A percentile compares a stretch with the other conserved stretches of the same genome.
These are phyloP conservation scores for Diaporthe sp. DNA, from an alignment of 2,329 filamentous ascomycete genomes.

Conservation along the genomic window DNA sequence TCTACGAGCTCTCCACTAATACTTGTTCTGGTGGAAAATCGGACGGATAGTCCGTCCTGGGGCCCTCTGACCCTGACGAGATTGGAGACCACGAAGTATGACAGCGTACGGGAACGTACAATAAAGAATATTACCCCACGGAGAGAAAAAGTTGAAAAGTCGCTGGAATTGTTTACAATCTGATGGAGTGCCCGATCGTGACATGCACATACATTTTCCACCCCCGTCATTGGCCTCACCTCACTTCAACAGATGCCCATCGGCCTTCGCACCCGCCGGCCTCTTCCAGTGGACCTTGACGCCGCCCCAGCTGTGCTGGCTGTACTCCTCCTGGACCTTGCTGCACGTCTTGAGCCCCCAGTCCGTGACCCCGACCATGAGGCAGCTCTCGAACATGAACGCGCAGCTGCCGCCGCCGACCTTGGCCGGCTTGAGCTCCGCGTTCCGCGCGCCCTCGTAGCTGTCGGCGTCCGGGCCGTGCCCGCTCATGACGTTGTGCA, in stretches of 20 bases:
- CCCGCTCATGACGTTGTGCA: constrained; percentile 80
- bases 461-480: constrained; percentile 72
- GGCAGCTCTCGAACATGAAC: constrained; percentile 77
- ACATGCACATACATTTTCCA: not conserved
- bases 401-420: constrained; percentile 73
- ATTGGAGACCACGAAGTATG: not conserved
- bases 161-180: not conserved
- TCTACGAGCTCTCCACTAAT: constrained; percentile 7
- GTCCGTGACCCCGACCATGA: constrained; percentile 79
- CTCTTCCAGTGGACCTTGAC: constrained; percentile 66
- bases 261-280: constrained; percentile 37
- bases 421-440: constrained; percentile 66
- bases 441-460: constrained; percentile 67
- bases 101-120: not conserved
- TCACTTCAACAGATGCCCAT: constrained; percentile 46
- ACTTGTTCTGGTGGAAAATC: not conserved
- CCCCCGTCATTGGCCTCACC: constrained; percentile 41
- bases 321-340: constrained; percentile 76
- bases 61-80: not conserved
- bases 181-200: not conserved
- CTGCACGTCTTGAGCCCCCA: constrained; percentile 74
- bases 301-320: constrained; percentile 83
- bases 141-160: not conserved
- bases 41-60: not conserved
- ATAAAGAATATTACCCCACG: not conserved